Conservation (phyloP, 1,284 basidiomycete species). For the Trichosporon coremiiforme region DNA sequence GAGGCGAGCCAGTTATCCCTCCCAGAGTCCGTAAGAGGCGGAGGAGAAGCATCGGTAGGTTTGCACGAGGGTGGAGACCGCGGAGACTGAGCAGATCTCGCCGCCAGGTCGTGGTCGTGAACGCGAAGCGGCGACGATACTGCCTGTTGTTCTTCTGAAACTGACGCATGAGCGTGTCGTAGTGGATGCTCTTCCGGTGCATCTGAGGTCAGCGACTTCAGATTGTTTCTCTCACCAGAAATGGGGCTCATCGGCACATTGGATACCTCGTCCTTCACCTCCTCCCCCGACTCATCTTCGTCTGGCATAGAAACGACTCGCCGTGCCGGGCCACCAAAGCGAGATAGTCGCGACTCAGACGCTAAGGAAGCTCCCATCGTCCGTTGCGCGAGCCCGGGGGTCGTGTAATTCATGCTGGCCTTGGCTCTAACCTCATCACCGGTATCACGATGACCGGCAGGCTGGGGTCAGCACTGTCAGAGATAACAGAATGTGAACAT, state of each 20-base stretch:
- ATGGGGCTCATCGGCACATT: conserved; percentile 13
- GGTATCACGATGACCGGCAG: too few species aligned
- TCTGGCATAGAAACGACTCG: conserved; percentile 32
- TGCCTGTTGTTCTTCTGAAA: neutral
- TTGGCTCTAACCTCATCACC: neutral
- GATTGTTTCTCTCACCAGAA: neutral
- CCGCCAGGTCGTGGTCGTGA: neutral
- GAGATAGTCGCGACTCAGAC: conserved; percentile 40
- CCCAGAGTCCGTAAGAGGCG: neutral
- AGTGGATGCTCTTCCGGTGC: neutral
- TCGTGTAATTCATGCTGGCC: conserved; percentile 30
- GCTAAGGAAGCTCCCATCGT: conserved; percentile 36
- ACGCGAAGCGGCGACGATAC: neutral
- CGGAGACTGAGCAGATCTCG: neutral
- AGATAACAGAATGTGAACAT: neutral
- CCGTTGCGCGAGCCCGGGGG: conserved; percentile 43
- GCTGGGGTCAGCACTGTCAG: neutral
- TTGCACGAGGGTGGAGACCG: neutral
- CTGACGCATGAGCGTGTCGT: neutral
- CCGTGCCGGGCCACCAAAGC: conserved; percentile 52
- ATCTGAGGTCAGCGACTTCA: neutral
- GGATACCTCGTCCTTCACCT: neutral
- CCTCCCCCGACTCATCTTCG: conserved; percentile 34
- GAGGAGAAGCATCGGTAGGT: neutral
- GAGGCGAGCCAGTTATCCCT: conserved; percentile 9